Evolutionary conservation across 1,139 yeast genomes (phyloP), one percentile per base, ranked within the genome.

Genomic region (Sugiyamaella novakii): DNA sequence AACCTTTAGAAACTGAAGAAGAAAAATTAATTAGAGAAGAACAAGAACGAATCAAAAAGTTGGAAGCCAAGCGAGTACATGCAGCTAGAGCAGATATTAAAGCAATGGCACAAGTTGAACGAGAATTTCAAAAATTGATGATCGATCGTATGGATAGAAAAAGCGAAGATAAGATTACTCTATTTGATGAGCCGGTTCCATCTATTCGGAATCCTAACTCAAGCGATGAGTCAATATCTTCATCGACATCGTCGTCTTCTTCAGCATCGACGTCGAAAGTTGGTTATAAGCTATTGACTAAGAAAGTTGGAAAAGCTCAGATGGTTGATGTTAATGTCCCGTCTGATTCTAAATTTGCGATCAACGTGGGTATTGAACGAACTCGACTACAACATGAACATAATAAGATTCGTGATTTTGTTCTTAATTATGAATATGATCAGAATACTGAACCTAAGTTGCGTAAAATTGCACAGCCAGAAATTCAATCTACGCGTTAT

Each of bases 111-210:
- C 71, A 68, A 39, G 61, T 68, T 53, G 72, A 68, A 35, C 54
- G 59, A 6, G 71, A 68, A 43, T 67, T 69, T 46, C 60, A 66
- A 28, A 54, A 52, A 46, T 53, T 69, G 46, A 61, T 69, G 66
- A 47, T 61, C 8, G 70, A 66, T 35, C 54, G 71, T 18, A 50
- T 59, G 19, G 63, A 58, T 29, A 45, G 61, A 12, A 50, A 54
- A 24, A 25, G 46, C 14, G 62, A 55, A 17, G 43, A 56, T 42
- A 49, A 53, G 46, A 51, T 55, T 8, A 47, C 54, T 11, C 51
- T 56, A 17, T 64, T 68, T 50, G 71, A 68, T 45, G 67, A 58
- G 19, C 67, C 70, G 2, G 59, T 66, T n/a, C 71, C 71, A 22
- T 40, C 41, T 18, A 10, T 34, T 18, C 28, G 38, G 3, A 25